Base-by-base conservation (phyloP, 768 basidiomycete species). In the Trametes cubensis region DNA sequence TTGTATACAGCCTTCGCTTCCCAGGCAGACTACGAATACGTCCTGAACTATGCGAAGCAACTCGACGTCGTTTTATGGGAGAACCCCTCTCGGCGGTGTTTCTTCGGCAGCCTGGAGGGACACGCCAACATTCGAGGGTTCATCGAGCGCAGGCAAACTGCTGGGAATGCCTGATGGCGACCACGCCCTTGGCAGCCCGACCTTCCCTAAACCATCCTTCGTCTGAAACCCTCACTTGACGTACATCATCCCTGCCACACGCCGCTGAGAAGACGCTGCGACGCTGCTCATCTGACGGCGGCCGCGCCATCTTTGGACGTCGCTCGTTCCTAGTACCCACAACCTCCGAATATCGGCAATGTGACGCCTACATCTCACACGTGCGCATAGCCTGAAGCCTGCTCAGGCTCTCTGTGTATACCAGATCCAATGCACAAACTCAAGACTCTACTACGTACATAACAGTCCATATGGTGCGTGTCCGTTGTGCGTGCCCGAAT, bases 1-100 rank as follows among this genome's bases (percentile, higher is more conserved):
- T 83, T 97, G 42, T 97, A 95, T 76, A 94, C 86, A 44, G 86
- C 87, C 49, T 97, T 97, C 73, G 84, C 88, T 25, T 91, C 93
- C 18, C 85, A 88, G 71, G 87, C 86, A 26, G 94, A 96, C 76
- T 96, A 93, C 73, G 88, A 93, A 63, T 85, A 90, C 64, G 93
- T 95, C 7, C 77, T 91, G 39, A 83, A 89, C 65, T 95, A 97
- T 66, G 94, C 95, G 39, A 86, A 83, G 70, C 85, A 94, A 73
- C 77, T 95, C 41, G 86, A 83, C 61, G 87, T 92, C 38, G 88
- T 95, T 15, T 63, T 95, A 49, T 94, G 93, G 92, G 92, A 95
- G 75, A 92, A 83, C 71, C 62, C 82, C 23, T 70, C 78, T 25
- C 87, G 86, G 70, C 82, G 91, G 60, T 89, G 86, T 75, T 92